These are phyloP conservation scores for Actinomortierella wolfii DNA, from an alignment of 371 early-diverging fungal genomes.

Conservation along the genomic window DNA sequence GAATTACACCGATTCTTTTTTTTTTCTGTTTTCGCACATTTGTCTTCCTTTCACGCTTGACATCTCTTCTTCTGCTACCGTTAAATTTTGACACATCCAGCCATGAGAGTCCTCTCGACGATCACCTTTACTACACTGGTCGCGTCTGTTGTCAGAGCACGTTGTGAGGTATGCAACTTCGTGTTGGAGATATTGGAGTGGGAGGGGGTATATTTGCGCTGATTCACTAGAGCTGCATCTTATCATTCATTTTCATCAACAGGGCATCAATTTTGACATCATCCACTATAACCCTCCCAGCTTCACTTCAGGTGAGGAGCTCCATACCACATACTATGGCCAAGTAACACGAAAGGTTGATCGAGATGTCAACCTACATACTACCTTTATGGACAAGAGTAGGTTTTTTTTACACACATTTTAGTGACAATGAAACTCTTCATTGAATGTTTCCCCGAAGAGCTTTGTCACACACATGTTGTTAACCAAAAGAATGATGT, in stretches of 20 bases:
- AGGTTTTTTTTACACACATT: no score
- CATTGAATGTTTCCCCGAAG: no score
- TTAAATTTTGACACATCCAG: neutral
- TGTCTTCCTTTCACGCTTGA: neutral
- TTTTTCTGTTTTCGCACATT: no score
- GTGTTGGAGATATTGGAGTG: no score
- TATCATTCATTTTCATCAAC: no score
- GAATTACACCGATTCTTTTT: no score
- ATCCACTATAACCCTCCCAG: neutral
- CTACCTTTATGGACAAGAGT: neutral
- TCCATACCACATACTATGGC: neutral
- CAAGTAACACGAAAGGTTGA: neutral
- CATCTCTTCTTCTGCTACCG: neutral
- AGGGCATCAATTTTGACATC: neutral
- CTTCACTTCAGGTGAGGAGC: neutral
- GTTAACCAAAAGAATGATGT: no score
- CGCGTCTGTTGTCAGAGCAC: neutral
- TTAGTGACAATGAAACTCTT: no score
- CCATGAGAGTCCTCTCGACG: neutral
- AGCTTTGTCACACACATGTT: no score
- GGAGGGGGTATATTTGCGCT: no score
- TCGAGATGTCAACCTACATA: neutral
- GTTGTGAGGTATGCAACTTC: no score
- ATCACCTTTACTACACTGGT: neutral
- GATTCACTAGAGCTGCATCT: no score